Evolutionary conservation across 768 basidiomycete species (phyloP).

Genomic region (Tulasnella sp.): DNA sequence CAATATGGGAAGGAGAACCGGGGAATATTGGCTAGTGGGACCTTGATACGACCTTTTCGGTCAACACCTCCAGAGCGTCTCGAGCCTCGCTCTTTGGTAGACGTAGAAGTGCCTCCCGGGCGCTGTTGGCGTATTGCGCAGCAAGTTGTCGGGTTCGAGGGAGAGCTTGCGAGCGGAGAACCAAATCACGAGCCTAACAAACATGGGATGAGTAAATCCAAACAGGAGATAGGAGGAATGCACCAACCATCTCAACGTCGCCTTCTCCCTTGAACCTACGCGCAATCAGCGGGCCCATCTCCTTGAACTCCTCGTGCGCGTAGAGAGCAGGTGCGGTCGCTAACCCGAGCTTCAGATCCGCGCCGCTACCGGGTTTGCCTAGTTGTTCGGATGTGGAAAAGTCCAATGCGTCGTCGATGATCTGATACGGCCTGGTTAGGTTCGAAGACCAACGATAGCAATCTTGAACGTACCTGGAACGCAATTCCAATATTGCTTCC

Average conservation of each 20-base stretch:
- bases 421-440: conserved; percentile 45
- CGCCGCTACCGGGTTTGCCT: conserved; percentile 82
- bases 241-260: conserved; percentile 71
- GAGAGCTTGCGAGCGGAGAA: conserved; percentile 48
- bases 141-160: conserved; percentile 66
- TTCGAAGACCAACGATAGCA: background rate
- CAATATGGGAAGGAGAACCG: background rate
- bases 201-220: background rate
- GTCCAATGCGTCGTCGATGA: conserved; percentile 93
- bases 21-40: background rate
- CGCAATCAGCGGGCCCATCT: conserved; percentile 69
- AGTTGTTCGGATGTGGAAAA: conserved; percentile 76
- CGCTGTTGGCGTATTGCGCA: conserved; percentile 66
- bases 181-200: conserved; percentile 60
- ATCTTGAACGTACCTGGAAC: conserved; percentile 68
- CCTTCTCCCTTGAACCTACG: conserved; percentile 73
- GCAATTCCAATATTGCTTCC: conserved; percentile 88
- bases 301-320: conserved; percentile 79
- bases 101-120: conserved; percentile 59
- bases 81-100: conserved; percentile 82
- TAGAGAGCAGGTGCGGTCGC: conserved; percentile 84
- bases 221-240: conserved; percentile 14
- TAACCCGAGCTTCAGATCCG: conserved; percentile 76
- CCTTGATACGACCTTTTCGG: conserved; percentile 57
- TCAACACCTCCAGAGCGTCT: conserved; percentile 66